Evolutionary conservation across 164 flowering plant genomes (phyloP).

Genomic region (Vitis riparia): DNA sequence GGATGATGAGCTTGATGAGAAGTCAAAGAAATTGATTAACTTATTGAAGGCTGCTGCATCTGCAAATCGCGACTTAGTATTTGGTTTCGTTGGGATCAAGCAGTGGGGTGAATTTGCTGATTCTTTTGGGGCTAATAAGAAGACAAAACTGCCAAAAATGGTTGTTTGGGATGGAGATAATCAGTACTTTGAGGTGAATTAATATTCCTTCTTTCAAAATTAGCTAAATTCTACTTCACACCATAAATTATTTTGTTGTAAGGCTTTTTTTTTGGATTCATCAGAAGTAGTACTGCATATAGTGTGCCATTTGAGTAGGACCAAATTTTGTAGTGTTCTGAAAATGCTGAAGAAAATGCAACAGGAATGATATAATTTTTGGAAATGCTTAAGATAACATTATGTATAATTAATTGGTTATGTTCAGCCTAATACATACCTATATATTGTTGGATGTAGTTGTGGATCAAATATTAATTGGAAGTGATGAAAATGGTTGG

Average conservation of each 20-base stretch:
- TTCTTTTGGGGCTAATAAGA: conserved; percentile 61
- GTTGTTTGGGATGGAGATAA: conserved; percentile 89
- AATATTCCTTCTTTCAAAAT: background rate
- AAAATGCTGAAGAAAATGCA: no score
- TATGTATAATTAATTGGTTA: no score
- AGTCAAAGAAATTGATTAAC: conserved; percentile 1
- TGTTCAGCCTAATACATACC: no score
- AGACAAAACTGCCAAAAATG: conserved; percentile 77
- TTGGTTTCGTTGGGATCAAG: conserved; percentile 82
- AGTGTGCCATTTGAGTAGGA: no score
- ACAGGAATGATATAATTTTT: no score
- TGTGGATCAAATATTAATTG: no score
- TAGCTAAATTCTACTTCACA: background rate
- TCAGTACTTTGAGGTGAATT: conserved; percentile 76
- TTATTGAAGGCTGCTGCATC: conserved; percentile 4
- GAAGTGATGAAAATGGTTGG: no score
- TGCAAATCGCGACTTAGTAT: conserved; percentile 33
- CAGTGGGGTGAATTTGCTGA: conserved; percentile 81
- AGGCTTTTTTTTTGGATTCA: no score
- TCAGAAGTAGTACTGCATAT: no score
- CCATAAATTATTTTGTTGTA: background rate
- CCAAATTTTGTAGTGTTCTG: no score
- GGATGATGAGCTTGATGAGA: conserved; percentile 71
- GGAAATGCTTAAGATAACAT: no score
- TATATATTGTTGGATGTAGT: no score